These are phyloP conservation scores for Psophocarpus tetragonolobus DNA, from an alignment of 306 rosid genomes.

Conservation along the genomic window DNA sequence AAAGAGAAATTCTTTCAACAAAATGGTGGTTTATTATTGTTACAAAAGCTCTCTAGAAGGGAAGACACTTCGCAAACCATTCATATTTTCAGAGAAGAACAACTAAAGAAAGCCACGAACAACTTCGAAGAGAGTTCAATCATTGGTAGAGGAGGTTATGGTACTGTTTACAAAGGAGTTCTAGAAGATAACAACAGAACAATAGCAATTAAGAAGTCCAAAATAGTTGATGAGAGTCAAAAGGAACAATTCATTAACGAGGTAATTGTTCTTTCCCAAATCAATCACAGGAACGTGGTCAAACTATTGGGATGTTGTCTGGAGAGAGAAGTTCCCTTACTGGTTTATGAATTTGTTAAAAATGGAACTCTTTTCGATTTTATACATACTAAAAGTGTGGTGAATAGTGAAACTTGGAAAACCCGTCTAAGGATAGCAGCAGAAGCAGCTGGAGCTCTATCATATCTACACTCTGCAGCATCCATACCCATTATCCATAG, in stretches of 20 bases:
- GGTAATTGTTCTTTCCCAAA: constrained; percentile 9
- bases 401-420: constrained; percentile 17
- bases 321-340: not conserved
- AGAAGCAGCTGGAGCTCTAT: constrained; percentile 27
- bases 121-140: not conserved
- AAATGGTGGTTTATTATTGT: constrained; percentile 39
- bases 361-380: not conserved
- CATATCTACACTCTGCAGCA: constrained; percentile 43
- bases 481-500: no score
- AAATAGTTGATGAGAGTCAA: not conserved
- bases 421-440: constrained; percentile 34
- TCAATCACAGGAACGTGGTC: constrained; percentile 23
- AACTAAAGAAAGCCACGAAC: constrained; percentile 6
- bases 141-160: constrained; percentile 4
- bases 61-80: not conserved
- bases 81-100: not conserved
- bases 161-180: constrained; percentile 16
- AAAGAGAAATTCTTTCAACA: constrained; percentile 30
- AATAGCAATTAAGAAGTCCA: constrained; percentile 28
- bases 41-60: constrained; percentile 9
- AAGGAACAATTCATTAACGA: constrained; percentile 16
- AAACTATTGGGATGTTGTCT: not conserved
- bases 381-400: constrained; percentile 10
- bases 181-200: not conserved
- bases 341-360: not conserved